Percentiles rank a stretch among this genome's conserved stretches.
These are phyloP conservation scores for Cryptosporidium felis DNA, from an alignment of 169 alveolate species.

Conservation along the genomic window DNA sequence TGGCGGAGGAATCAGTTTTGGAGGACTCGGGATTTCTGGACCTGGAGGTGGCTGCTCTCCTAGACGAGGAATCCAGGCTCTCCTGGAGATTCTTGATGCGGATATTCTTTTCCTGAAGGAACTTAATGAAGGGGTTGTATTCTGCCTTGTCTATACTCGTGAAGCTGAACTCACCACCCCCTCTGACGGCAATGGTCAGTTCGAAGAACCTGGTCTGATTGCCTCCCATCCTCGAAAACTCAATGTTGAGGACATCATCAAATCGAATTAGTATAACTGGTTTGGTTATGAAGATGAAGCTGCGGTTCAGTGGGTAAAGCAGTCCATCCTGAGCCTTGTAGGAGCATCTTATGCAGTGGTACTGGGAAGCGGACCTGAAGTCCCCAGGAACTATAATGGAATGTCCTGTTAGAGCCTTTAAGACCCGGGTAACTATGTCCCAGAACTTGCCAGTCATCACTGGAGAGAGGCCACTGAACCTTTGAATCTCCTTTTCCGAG, in stretches of 20 bases:
- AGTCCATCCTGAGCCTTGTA: constrained; percentile 96
- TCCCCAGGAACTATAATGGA: constrained; percentile 94
- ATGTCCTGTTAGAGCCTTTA: constrained; percentile 89
- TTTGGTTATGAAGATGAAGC: constrained; percentile 92
- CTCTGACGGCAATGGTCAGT: constrained; percentile 85
- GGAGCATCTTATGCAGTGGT: constrained; percentile 91
- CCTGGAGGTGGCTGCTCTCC: constrained; percentile 71
- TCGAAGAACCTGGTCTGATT: constrained; percentile 93
- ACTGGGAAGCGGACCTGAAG: constrained; percentile 83
- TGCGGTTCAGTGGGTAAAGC: constrained; percentile 92
- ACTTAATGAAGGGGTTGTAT: constrained; percentile 80
- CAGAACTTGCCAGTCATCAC: constrained; percentile 80
- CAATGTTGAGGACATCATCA: constrained; percentile 92
- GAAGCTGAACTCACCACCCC: constrained; percentile 89
- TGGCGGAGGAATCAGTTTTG: constrained; percentile 79
- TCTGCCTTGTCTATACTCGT: constrained; percentile 94
- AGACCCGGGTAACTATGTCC: constrained; percentile 91
- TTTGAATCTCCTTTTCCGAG: constrained; percentile 85
- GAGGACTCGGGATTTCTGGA: constrained; percentile 73
- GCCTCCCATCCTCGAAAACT: constrained; percentile 92
- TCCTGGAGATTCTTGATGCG: constrained; percentile 82
- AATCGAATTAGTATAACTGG: constrained; percentile 94
- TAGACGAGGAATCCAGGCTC: constrained; percentile 45
- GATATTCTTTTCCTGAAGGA: constrained; percentile 82
- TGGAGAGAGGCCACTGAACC: constrained; percentile 74